Evolutionary conservation across 2,329 filamentous ascomycete genomes (phyloP), one percentile per base, ranked within the genome.

Genomic region (Fusarium siculi): DNA sequence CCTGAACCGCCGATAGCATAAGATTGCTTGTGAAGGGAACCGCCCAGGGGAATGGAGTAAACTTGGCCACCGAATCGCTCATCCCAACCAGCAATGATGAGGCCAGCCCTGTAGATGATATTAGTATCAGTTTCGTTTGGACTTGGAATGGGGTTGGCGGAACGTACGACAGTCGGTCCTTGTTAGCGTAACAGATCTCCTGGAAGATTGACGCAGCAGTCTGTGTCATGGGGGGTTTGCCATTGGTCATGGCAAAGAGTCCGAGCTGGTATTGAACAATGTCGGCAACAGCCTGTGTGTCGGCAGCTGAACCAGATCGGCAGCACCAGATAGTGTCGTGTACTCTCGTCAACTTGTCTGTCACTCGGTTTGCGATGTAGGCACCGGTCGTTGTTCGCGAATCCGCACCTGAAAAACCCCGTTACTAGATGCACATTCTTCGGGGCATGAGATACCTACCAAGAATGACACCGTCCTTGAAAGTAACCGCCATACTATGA

Each of bases 241-340:
- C 92, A 83, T 97, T 97, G 78, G 90, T 90, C 85, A 97, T 93
- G 73, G 93, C 92, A 83, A 97, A 98, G 85, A 98, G 91, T 78
- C 94, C 93, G 58, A 99, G 89, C 82, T 99, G 94, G 84, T 98
- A 98, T 81, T 97, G 94, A 46, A 99, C 96, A 79, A 99, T 98
- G 80, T 99, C 96, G 67, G 96, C 96, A 54, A 99, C 95, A 55
- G 96, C 96, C 85, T 99, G 96, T 67, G 96, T 99, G 81, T 99
- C 96, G 76, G 96, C 96, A 37, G 96, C 96, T 32, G 96, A 99
- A 57, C 96, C 96, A 70, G 96, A 98, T 80, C 96, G 93, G 87
- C 96, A 99, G 87, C 96, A 99, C 96, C 96, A 99, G 85, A 99
- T 98, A 67, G 96, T 98, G 84, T 99, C 96, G 86, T 97, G 93